Conservation (phyloP, 2,329 filamentous ascomycete genomes). For the Colletotrichum destructivum region DNA sequence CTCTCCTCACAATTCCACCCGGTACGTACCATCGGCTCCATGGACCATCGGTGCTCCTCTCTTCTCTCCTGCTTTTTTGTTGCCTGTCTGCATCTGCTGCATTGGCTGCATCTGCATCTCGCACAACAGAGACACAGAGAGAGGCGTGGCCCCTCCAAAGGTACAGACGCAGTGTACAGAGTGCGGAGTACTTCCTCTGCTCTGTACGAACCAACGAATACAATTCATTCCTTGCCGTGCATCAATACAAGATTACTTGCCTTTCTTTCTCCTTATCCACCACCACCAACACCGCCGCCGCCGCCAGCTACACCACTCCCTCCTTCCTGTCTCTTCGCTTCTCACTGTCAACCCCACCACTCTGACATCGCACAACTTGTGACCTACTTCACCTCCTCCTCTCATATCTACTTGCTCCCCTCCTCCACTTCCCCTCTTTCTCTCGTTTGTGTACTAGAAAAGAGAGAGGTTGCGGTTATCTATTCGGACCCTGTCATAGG, state of each 20-base stretch:
- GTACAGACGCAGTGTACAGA: background rate
- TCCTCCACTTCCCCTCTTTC: background rate
- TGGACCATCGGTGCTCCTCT: conserved; percentile 11
- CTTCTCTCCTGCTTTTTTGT: background rate
- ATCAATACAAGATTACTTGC: conserved; percentile 3
- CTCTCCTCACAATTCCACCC: background rate
- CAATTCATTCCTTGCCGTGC: background rate
- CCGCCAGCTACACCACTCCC: background rate
- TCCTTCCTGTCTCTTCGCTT: background rate
- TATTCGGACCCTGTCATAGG: background rate
- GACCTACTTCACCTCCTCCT: conserved; percentile 2
- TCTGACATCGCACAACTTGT: conserved; percentile 25
- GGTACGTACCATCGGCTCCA: conserved; percentile 13
- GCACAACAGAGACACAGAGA: conserved; percentile 1
- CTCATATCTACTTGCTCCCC: background rate
- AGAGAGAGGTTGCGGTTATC: background rate
- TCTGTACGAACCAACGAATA: conserved; percentile 1
- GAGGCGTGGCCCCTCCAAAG: background rate
- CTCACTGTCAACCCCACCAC: conserved; percentile 17
- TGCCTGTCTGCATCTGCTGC: conserved; percentile 32
- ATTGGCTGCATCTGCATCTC: conserved; percentile 25
- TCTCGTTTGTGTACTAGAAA: background rate
- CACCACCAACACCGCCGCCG: background rate
- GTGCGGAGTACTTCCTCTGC: too few species aligned
- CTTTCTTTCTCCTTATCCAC: conserved; percentile 6